Evolutionary conservation across 2,329 filamentous ascomycete species (phyloP).

Genomic region (Tolypocladium tropicale): DNA sequence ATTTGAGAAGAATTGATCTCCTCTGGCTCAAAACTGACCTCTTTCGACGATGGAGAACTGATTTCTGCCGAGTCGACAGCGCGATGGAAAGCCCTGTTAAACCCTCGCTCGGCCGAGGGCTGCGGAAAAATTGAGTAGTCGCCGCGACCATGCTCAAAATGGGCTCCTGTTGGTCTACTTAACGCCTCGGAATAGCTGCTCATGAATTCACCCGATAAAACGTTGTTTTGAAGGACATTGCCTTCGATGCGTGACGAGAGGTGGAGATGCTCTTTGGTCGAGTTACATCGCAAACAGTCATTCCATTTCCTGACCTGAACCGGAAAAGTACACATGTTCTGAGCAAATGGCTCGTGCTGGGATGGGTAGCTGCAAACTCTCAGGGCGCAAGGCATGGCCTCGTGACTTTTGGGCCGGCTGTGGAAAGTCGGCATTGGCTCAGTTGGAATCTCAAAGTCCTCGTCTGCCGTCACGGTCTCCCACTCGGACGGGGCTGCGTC

Average conservation of each 20-base stretch:
- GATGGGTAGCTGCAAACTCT: not conserved
- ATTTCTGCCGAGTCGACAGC: slow-evolving; percentile 8
- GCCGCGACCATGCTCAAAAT: slow-evolving; percentile 34
- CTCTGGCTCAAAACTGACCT: not conserved
- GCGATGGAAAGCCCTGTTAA: slow-evolving; percentile 28
- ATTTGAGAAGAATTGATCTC: not conserved
- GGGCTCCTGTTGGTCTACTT: slow-evolving; percentile 27
- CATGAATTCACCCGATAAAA: slow-evolving; percentile 1
- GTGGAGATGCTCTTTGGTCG: not conserved
- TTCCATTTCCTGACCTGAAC: not conserved
- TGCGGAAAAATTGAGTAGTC: slow-evolving; percentile 26
- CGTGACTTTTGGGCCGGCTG: not conserved
- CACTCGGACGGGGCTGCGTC: slow-evolving; percentile 16
- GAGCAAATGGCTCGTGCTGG: not conserved
- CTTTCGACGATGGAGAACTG: not conserved
- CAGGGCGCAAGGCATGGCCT: not conserved
- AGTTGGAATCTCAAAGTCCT: slow-evolving; percentile 8
- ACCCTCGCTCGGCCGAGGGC: slow-evolving; percentile 29
- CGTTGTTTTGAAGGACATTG: too few species aligned
- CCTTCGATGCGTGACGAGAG: not conserved
- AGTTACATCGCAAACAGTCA: not conserved
- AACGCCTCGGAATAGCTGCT: slow-evolving; percentile 19
- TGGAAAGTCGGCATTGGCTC: not conserved
- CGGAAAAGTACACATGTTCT: not conserved
- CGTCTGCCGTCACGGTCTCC: slow-evolving; percentile 18